Evolutionary conservation across 805 yeast genomes (phyloP).

Genomic region (Jamesozyma spencerorum): DNA sequence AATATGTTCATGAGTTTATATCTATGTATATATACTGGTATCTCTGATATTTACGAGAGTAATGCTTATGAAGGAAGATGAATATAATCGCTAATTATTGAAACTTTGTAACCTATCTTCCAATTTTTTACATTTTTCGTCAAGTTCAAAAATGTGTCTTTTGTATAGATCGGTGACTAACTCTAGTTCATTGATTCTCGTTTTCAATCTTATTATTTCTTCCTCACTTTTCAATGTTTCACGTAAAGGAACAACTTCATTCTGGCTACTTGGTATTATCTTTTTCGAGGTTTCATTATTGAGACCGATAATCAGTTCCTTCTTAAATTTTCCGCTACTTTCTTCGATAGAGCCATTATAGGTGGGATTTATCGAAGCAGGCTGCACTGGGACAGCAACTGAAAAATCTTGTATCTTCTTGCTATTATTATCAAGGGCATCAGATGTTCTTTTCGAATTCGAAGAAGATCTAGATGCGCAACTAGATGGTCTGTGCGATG

Average conservation of each 20-base stretch:
- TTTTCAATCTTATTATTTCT: slow-evolving; percentile 42
- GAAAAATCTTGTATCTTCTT: neutral
- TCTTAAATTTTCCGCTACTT: neutral
- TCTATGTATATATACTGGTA: neutral
- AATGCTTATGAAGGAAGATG: too few species aligned
- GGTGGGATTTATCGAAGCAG: neutral
- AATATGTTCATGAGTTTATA: too few species aligned
- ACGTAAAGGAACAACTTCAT: slow-evolving; percentile 4
- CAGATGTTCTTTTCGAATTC: neutral
- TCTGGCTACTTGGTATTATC: neutral
- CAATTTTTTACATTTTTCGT: slow-evolving; percentile 30
- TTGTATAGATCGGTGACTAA: slow-evolving; percentile 82
- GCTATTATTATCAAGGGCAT: neutral
- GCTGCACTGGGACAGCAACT: neutral
- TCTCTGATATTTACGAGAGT: neutral
- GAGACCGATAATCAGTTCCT: slow-evolving; percentile 1
- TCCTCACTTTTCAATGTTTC: slow-evolving; percentile 20
- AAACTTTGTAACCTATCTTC: slow-evolving; percentile 10
- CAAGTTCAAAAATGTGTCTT: slow-evolving; percentile 74
- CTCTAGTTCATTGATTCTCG: slow-evolving; percentile 81
- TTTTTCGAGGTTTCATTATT: neutral
- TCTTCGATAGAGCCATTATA: neutral
- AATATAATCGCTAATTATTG: too few species aligned
- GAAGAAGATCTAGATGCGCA: neutral
- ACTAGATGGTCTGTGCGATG: neutral